phyloP scores from a whole-genome alignment of 768 basidiomycete genomes.

The Boletus coccyginus region DNA sequence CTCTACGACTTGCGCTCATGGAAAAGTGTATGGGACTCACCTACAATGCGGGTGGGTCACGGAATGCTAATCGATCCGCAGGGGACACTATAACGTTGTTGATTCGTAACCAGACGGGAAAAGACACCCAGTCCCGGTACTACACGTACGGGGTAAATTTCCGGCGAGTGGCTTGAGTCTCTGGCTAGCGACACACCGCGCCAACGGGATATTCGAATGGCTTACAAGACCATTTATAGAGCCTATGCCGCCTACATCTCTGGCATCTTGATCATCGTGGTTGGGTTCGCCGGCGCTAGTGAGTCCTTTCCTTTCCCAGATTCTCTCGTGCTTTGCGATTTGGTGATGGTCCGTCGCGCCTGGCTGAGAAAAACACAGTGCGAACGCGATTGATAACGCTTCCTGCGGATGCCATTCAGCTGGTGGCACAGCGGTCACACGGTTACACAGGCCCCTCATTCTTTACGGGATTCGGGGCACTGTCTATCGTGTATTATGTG shows the following conservation, averaged over 20 bases:
- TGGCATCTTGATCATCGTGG: constrained; percentile 79
- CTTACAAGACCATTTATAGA: constrained; percentile 27
- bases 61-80: constrained; percentile 74
- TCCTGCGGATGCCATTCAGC: constrained; percentile 31
- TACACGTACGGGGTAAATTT: constrained; percentile 75
- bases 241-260: constrained; percentile 66
- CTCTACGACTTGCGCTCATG: not conserved
- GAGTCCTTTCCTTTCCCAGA: constrained; percentile 21
- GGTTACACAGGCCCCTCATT: constrained; percentile 78
- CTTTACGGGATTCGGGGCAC: constrained; percentile 79
- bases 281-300: constrained; percentile 79
- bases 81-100: constrained; percentile 65
- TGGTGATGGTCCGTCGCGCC: not conserved
- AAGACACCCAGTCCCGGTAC: constrained; percentile 73
- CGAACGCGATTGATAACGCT: not conserved
- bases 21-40: not conserved
- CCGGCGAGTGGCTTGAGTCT: constrained; percentile 37
- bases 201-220: constrained; percentile 3
- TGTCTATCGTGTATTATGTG: constrained; percentile 58
- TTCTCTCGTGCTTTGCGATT: not conserved
- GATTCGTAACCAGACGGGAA: constrained; percentile 63
- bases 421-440: constrained; percentile 60
- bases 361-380: not conserved
- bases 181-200: not conserved
- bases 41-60: constrained; percentile 46